Base-by-base conservation (phyloP, 176 grass and related monocot species). In the Carex cristatella region DNA sequence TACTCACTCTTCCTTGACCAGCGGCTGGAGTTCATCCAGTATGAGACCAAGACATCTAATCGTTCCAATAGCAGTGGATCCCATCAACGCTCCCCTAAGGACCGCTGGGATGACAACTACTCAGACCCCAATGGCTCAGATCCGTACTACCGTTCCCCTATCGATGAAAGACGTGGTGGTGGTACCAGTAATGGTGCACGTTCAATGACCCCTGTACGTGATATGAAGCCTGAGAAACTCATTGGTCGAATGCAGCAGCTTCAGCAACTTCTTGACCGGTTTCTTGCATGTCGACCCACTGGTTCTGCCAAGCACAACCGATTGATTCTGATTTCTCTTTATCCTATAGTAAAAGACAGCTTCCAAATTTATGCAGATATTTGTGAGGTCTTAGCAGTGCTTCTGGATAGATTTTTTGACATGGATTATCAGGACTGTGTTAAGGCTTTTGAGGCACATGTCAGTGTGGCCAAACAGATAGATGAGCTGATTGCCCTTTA, bases 231-330 rank as follows among this genome's bases (percentile, higher is more conserved):
- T 0, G 93, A 98, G 88, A 80, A 86, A 48, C 84, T 98, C 35
- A 85, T 98, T 58, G 89, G 84, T 16, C 88, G 88, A 4, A 98
- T 95, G 95, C 87, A 94, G 80, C 91, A 98, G 56, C 80, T 98
- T 73, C 95, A 98, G 85, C 95, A 93, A 90, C 89, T 93, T 62
- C 91, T 98, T 0, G 95, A 98, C 63, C 89, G 91, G 74, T 98
- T 98, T 87, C 92, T 98, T 71, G 93, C 95, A 59, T 98, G 95
- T 84, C 92, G 91, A 27, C 95, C 95, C 37, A 93, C 93, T 11
- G 93, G 95, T 14, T 87, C 88, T 3, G 95, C 95, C 37, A 93
- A 98, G 60, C 86, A 93, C 35, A 86, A 91, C 84, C 77, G 88
- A 80, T 90, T 98, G 86, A 87, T 98, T 77, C 85, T 98, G 51